Base-by-base conservation (phyloP, 371 early-diverging fungal genomes). In the Mucor velutinosus region DNA sequence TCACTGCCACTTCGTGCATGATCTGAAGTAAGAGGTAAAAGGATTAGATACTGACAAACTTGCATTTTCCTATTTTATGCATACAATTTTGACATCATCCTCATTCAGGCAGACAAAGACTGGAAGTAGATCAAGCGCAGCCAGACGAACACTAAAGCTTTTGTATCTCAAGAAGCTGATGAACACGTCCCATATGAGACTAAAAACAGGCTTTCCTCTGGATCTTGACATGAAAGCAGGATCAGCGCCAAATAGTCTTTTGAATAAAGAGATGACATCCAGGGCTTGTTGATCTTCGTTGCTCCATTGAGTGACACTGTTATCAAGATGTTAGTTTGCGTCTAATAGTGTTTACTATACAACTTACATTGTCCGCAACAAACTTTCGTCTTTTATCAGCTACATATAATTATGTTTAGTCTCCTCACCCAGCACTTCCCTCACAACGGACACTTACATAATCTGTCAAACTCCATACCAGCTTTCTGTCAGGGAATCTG, bases 171-270 rank as follows among this genome's bases (percentile, higher is more conserved):
- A 64, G 3, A 75, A 64, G 3, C 41, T 10, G 15, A 68, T 21
- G 17, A 78, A 63, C 2, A 66, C 55, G 4, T 75, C 33, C 62
- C 66, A 76, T 27, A 82, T 51, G 25, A 66, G 21, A 2, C 64
- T 30, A n/a, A 71, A 75, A 19, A 71, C 53, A 10, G 69, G 69
- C 17, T 72, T 68, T 25, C 72, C 51, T 62, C 77, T 79, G 4
- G 80, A 65, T 49, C 75, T 77, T n/a, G 70, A 58, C 25, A 86
- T 62, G 4, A 89, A 71, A 0, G 77, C 75, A 3, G 85, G 81
- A 41, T 83, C 83, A 2, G 83, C 76, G 11, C 74, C 81, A 30
- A 87, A 76, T 1, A 89, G 7, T 8, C 73, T 66, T 58, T 78
- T 80, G 60, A 86, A 70, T 2, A 79, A 64, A 1, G 65, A 35